Evolutionary conservation across 2,329 filamentous ascomycete genomes (phyloP), one percentile per base, ranked within the genome.

Genomic region (Verticillium alfalfae): DNA sequence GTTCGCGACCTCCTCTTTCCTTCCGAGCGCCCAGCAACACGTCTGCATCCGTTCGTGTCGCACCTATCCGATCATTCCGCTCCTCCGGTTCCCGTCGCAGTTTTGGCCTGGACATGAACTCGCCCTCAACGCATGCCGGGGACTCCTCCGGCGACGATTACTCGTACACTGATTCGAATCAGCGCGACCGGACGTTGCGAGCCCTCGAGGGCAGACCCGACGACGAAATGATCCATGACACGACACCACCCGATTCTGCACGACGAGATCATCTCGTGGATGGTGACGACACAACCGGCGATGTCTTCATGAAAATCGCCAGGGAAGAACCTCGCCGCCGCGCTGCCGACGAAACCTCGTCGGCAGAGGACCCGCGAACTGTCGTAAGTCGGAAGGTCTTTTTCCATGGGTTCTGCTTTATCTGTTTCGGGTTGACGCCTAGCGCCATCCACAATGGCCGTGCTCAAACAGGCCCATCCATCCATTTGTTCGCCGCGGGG

Each of bases 231-330:
- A 67, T 70, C 57, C 45, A 52, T 26, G 75, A 76, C 34, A 34
- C 26, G 54, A 56, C 26, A n/a, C 75, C 77, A 7, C 75, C 76
- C 22, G 72, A 77, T 62, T 77, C 78, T 1, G 73, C 72, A 15
- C 57, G 72, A 65, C 66, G 72, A 67, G 64, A 73, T 68, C 56
- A 70, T 68, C 62, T 67, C 10, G 69, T 45, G 13, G 78, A 82
- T 58, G 75, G 72, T 52, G 84, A 87, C 60, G 84, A 85, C 65
- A 83, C 63, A 8, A 65, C 79, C 3, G 82, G 82, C 45, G 84
- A 87, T 65, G 75, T 87, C 49, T 87, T 87, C 65, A 78, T 87
- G 63, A 81, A 77, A 60, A 86, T 87, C 63, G 84, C 84, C 13
- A 76, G 80, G 12, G 83, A 87, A 62, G 83, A 86, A 64, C 66